Percentiles rank a stretch among this genome's conserved stretches.
Conservation (phyloP, 495 filamentous ascomycete species). For the Lasiosphaeria hispida region DNA sequence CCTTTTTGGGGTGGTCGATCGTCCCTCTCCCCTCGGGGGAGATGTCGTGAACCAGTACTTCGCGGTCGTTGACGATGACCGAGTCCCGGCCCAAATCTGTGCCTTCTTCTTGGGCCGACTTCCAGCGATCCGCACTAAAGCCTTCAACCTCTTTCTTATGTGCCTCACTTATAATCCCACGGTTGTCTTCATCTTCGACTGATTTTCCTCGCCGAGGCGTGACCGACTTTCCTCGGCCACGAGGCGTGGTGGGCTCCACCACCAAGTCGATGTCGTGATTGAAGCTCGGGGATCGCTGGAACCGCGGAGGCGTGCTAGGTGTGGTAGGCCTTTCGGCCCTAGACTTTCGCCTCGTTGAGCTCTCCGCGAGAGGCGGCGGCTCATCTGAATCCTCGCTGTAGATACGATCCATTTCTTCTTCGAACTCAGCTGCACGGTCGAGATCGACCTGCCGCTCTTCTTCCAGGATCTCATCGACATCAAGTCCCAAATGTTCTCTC, state of each 20-base stretch:
- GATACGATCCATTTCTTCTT: constrained; percentile 53
- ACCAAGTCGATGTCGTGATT: constrained; percentile 82
- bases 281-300: constrained; percentile 58
- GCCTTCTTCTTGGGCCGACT: constrained; percentile 53
- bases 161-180: constrained; percentile 47
- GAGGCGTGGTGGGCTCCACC: constrained; percentile 59
- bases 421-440: constrained; percentile 47
- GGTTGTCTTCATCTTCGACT: constrained; percentile 23
- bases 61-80: constrained; percentile 56
- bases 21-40: constrained; percentile 61
- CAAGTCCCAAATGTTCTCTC: constrained; percentile 94
- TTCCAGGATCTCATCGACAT: constrained; percentile 87
- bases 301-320: constrained; percentile 17
- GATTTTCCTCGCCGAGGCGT: constrained; percentile 36
- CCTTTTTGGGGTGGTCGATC: constrained; percentile 45
- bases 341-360: constrained; percentile 21
- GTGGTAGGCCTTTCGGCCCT: constrained; percentile 12
- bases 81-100: constrained; percentile 65
- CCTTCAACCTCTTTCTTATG: constrained; percentile 78
- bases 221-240: constrained; percentile 39
- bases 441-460: constrained; percentile 64
- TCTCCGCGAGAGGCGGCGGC: constrained; percentile 30
- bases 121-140: constrained; percentile 68
- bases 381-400: constrained; percentile 42
- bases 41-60: constrained; percentile 62